Conservation (phyloP, 2,329 filamentous ascomycete species). For the Madurella fahalii region DNA sequence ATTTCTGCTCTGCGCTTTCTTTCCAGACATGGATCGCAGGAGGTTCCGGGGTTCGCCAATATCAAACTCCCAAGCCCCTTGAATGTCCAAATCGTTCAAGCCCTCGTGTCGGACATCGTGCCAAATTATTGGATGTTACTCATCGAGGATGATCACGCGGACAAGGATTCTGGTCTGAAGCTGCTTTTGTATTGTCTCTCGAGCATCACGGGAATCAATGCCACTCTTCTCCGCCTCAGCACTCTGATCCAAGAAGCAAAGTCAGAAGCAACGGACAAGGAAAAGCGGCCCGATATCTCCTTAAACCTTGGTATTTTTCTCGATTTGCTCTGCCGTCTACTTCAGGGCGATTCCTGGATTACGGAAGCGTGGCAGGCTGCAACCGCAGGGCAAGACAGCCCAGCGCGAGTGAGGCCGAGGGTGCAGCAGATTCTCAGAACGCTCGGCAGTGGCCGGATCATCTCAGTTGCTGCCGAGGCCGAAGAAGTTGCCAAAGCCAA, state of each 20-base stretch:
- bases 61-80: slow-evolving; percentile 61
- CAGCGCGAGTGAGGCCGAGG: slow-evolving; percentile 32
- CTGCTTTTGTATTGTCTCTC: slow-evolving; percentile 62
- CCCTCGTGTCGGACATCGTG: slow-evolving; percentile 68
- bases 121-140: slow-evolving; percentile 78
- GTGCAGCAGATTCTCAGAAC: slow-evolving; percentile 43
- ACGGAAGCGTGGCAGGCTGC: slow-evolving; percentile 36
- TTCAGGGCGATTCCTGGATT: slow-evolving; percentile 38
- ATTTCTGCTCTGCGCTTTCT: slow-evolving; percentile 52
- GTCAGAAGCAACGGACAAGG: slow-evolving; percentile 30
- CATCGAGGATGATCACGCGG: slow-evolving; percentile 38
- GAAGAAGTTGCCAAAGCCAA: slow-evolving; percentile 44
- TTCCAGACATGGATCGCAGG: slow-evolving; percentile 24
- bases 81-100: slow-evolving; percentile 70
- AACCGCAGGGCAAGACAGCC: slow-evolving; percentile 14
- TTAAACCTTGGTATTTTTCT: slow-evolving; percentile 44
- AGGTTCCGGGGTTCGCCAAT: slow-evolving; percentile 41
- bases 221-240: slow-evolving; percentile 66
- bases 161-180: slow-evolving; percentile 36
- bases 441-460: slow-evolving; percentile 46
- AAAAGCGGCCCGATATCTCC: slow-evolving; percentile 38
- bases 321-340: slow-evolving; percentile 41
- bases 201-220: slow-evolving; percentile 73
- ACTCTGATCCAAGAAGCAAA: slow-evolving; percentile 53
- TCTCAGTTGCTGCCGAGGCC: slow-evolving; percentile 53